Conservation (phyloP, 345 rosid genomes). For the Pugionium cornutum region DNA sequence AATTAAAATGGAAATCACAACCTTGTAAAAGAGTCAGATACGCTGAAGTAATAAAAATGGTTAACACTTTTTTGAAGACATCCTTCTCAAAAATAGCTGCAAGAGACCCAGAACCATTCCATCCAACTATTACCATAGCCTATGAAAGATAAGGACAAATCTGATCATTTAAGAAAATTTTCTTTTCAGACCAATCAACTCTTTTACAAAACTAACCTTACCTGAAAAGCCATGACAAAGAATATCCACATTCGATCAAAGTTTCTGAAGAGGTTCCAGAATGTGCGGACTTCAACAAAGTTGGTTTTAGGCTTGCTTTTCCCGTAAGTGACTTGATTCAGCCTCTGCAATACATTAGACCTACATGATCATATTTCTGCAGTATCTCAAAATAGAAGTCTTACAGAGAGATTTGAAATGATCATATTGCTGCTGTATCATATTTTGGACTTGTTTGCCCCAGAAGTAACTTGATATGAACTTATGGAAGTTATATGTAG, state of each 20-base stretch:
- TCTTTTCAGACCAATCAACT: constrained; percentile 18
- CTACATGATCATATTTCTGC: constrained; percentile 22
- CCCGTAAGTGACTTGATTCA: constrained; percentile 46
- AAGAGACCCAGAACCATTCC: constrained; percentile 74
- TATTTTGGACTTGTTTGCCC: neutral
- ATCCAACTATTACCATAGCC: constrained; percentile 96
- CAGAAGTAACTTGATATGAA: neutral
- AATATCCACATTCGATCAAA: constrained; percentile 99
- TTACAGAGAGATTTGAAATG: neutral
- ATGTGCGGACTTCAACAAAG: constrained; percentile 97
- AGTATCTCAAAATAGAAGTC: constrained; percentile 21
- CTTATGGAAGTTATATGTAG: constrained; percentile 9
- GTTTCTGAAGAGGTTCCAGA: constrained; percentile 88
- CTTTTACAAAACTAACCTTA: constrained; percentile 29
- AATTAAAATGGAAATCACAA: constrained; percentile 26
- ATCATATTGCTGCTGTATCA: constrained; percentile 6
- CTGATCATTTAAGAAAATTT: constrained; percentile 1
- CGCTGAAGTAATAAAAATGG: constrained; percentile 81
- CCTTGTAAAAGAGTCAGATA: constrained; percentile 89
- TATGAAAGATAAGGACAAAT: constrained; percentile 40
- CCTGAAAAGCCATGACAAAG: constrained; percentile 91
- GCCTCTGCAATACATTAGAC: constrained; percentile 50
- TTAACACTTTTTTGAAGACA: constrained; percentile 67
- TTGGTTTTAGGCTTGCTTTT: constrained; percentile 80
- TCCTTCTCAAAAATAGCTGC: constrained; percentile 60